Percentiles rank a stretch among this genome's conserved stretches.
Conservation (phyloP, 148 eudicot species). For the Spergularia marina region DNA sequence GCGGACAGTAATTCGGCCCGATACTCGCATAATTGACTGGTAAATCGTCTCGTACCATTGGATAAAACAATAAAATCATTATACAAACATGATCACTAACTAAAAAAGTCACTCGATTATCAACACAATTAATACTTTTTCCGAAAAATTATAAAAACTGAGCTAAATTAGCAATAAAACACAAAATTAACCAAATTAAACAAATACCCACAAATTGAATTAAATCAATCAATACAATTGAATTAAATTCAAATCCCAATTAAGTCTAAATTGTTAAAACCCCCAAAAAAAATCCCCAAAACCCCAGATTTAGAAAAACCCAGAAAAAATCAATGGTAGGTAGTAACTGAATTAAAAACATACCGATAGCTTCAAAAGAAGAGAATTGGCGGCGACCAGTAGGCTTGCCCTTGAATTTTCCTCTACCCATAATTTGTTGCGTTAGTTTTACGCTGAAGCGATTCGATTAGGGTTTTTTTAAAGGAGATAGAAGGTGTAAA, state of each 20-base stretch:
- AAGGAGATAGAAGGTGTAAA: conserved; percentile 12
- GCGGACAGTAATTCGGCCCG: too few species aligned
- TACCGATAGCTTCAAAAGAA: conserved; percentile 53
- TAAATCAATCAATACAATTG: neutral
- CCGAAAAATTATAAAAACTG: neutral
- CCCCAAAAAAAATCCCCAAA: conserved; percentile 6
- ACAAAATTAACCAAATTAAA: conserved; percentile 1
- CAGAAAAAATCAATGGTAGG: neutral
- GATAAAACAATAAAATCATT: neutral
- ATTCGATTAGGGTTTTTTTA: conserved; percentile 17
- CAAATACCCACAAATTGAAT: neutral
- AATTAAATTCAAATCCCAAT: neutral
- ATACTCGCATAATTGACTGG: neutral
- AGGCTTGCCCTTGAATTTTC: conserved; percentile 70
- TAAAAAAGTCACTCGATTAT: neutral
- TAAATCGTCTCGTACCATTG: neutral
- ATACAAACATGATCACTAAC: neutral
- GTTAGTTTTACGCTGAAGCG: neutral
- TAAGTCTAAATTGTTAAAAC: neutral
- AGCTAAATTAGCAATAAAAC: conserved; percentile 2
- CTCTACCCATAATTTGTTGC: conserved; percentile 48
- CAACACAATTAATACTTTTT: neutral
- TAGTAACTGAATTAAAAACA: neutral
- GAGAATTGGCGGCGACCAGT: conserved; percentile 73
- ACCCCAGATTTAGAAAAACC: conserved; percentile 7